Evolutionary conservation across 164 flowering plant genomes (phyloP), one percentile per base, ranked within the genome.

Genomic region (Tinospora cordifolia): DNA sequence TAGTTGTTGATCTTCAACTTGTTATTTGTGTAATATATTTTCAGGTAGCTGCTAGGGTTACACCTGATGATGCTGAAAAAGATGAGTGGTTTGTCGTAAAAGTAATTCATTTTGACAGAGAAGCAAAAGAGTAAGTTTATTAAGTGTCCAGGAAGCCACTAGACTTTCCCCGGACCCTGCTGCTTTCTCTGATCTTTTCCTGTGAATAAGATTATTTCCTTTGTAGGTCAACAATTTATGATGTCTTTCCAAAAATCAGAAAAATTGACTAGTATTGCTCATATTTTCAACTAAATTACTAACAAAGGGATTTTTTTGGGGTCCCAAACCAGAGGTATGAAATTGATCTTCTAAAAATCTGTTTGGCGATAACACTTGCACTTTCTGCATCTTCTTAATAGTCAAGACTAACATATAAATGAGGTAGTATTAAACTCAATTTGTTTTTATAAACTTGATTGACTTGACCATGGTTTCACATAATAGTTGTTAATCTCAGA

Each of bases 1-100:
- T 63, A 21, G 39, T 46, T 14, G 21, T 64, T 75, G 72, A 67
- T 51, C 68, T 65, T 64, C 59, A 54, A 64, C 38, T 25, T 41
- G 65, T 74, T 62, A 19, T 67, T 11, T 70, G 25, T 71, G 19
- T 63, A 40, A 39, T 75, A 65, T 63, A 44, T 65, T 63, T 74
- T 75, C 82, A 93, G 98, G 98, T 93, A 47, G 98, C 98, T 44
- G 98, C 97, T 34, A 85, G 87, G 81, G 91, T 93, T 72, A 86
- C 83, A 46, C 81, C 75, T 69, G 96, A 86, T 75, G 86, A 86
- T 69, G 90, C 87, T 74, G 97, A 90, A 15, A 93, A 93, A 74
- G 97, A 91, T 75, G 98, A 93, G 80, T 93, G 97, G 97, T 74
- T 90, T 81, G 87, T 93, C 72, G 96, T 93, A n/a, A 93, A 93